Base-by-base conservation (phyloP, 352 stramenopile species). In the Globisporangium nodosum region DNA sequence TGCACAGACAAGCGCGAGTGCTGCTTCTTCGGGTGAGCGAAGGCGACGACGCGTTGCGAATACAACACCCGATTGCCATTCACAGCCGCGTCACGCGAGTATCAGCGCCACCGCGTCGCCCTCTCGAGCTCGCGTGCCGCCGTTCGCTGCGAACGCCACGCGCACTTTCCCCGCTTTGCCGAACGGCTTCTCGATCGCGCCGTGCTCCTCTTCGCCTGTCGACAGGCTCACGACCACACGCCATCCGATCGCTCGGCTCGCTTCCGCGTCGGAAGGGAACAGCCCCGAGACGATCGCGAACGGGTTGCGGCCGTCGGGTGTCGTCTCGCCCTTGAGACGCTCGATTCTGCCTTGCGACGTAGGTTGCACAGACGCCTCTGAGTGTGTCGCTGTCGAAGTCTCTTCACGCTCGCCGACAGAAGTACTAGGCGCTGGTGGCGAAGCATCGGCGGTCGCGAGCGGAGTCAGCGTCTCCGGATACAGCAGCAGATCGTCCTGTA, bases 111-210 rank as follows among this genome's bases (percentile, higher is more conserved):
- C 45, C 11, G 61, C 60, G 24, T 84, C 73, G 20, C 75, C 75
- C 2, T 75, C 59, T 56, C 83, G 74, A 0, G 66, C 78, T 5
- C 60, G 56, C 12, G 81, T 91, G 9, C 81, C 81, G 16, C 71
- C 73, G 46, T 67, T 68, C 2, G 11, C 45, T 30, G 58, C 33
- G 50, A 90, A 90, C 8, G 60, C 46, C 12, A 90, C 70, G 18
- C 83, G 76, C 5, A 92, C 75, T 58, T 92, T 90, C 11, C 83
- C 83, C 31, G 77, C 80, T 46, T 90, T 92, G 3, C 83, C 83
- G 47, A 92, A 92, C 18, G 79, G 70, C 45, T 87, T 88, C 31
- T 90, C 79, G 40, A 90, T 78, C 24, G 60, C 47, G 0, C 83
- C 83, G 21, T 59, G n/a, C 16, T 89, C 73, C 3, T 52, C 46